Evolutionary conservation across 1,284 basidiomycete genomes (phyloP).

Genomic region (Leccinum brunneo-olivaceum): DNA sequence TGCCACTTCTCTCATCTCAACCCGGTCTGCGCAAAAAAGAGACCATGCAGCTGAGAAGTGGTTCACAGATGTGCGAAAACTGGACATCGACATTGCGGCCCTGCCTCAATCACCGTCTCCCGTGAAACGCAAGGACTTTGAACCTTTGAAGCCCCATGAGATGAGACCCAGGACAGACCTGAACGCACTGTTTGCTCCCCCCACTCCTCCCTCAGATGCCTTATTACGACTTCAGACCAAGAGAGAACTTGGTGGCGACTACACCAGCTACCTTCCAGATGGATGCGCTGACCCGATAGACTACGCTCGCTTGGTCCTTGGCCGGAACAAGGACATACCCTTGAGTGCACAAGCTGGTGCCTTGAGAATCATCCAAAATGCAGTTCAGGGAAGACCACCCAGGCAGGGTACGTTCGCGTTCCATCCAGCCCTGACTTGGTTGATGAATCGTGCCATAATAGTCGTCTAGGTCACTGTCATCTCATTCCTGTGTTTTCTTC

Average conservation of each 20-base stretch:
- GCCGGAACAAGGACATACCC: slow-evolving; percentile 37
- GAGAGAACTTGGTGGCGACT: slow-evolving; percentile 44
- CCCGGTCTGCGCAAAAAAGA: slow-evolving; percentile 20
- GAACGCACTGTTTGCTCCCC: slow-evolving; percentile 18
- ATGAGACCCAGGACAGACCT: slow-evolving; percentile 25
- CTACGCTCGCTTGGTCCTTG: slow-evolving; percentile 38
- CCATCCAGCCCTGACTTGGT: not conserved
- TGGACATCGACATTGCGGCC: slow-evolving; percentile 13
- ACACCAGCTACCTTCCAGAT: slow-evolving; percentile 38
- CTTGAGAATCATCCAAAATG: slow-evolving; percentile 27
- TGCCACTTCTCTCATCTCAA: slow-evolving; percentile 20
- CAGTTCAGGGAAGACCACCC: slow-evolving; percentile 8
- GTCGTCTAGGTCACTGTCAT: slow-evolving; percentile 8
- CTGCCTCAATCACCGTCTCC: slow-evolving; percentile 1
- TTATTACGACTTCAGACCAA: slow-evolving; percentile 21
- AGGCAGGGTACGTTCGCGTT: slow-evolving; percentile 11
- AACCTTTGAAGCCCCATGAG: slow-evolving; percentile 12
- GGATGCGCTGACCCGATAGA: slow-evolving; percentile 27
- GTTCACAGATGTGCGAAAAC: slow-evolving; percentile 18
- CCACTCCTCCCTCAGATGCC: slow-evolving; percentile 1
- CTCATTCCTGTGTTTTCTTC: too few relatives aligned
- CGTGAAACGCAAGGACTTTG: slow-evolving; percentile 5
- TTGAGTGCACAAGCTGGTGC: slow-evolving; percentile 30
- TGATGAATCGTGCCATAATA: slow-evolving; percentile 3
- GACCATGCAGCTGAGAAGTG: slow-evolving; percentile 22